Evolutionary conservation across 2,329 filamentous ascomycete genomes (phyloP), one percentile per base, ranked within the genome.

Genomic region (Hortaea sp.): DNA sequence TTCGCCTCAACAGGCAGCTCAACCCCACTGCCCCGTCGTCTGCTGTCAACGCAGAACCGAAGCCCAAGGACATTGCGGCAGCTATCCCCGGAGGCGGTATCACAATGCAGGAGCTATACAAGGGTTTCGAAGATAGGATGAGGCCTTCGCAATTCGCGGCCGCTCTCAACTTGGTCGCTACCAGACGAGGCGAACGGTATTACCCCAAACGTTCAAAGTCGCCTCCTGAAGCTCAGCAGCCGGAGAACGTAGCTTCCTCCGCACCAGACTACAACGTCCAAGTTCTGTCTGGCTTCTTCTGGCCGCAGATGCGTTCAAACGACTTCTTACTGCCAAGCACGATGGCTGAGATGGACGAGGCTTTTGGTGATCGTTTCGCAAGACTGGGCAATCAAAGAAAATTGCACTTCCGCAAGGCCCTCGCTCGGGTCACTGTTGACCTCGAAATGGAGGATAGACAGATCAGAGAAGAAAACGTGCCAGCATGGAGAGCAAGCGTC

Each of bases 211-310:
- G 60, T 6, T 55, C 51, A 5, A 43, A 55, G 10, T 42, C 59
- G 6, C 57, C 40, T 44, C 53, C 42, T 51, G 58, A 44, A 2
- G 32, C 46, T 27, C 41, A 30, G n/a, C 37, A 9, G 11, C 39
- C 32, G n/a, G 46, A 44, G n/a, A 30, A 27, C 13, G 20, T 7
- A 9, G 9, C 12, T 9, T 35, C n/a, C 10, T 29, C 40, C 13
- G 41, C n/a, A 47, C 38, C 46, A 45, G 29, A 65, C 71, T 79
- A 86, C 44, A 83, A 89, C 57, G 81, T 88, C 29, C 89, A 92
- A 62, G 90, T 97, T 43, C 72, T 97, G 5, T 95, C 89, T 0
- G 80, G 88, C 20, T 81, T 95, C 51, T 98, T 94, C 71, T 98
- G 92, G 92, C 92, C 92, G 0, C 77, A 81, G 7, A 72, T 95